Percentiles rank a stretch among this genome's conserved stretches.
Conservation (phyloP, 2,329 filamentous ascomycete species). For the Trichoderma sp. region DNA sequence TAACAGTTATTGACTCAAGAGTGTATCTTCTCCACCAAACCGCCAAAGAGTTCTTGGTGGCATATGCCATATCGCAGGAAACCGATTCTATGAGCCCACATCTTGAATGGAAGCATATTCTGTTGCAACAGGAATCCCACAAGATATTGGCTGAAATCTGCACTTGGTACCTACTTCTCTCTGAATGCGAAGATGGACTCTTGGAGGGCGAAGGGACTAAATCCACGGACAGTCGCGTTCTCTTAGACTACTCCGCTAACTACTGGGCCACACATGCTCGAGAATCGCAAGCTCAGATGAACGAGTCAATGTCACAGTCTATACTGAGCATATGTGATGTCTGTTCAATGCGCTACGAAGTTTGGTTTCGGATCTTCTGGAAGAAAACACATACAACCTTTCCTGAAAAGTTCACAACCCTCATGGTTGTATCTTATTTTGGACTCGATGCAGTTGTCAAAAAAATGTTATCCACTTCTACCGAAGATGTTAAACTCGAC, state of each 20-base stretch:
- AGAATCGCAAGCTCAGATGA: background rate
- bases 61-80: background rate
- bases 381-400: background rate
- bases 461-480: accelerated
- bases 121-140: constrained; percentile 14
- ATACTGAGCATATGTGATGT: background rate
- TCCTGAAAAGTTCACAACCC: background rate
- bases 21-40: constrained; percentile 28
- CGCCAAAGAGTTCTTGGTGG: constrained; percentile 25
- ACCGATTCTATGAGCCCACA: background rate
- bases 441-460: background rate
- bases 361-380: constrained; percentile 1
- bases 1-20: constrained; percentile 20
- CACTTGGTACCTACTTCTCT: constrained; percentile 14
- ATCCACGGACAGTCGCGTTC: background rate
- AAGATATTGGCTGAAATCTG: constrained; percentile 22
- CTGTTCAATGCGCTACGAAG: background rate
- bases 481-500: background rate
- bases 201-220: background rate
- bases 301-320: background rate
- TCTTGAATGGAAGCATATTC: constrained; percentile 17
- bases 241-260: constrained; percentile 21
- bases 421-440: constrained; percentile 11
- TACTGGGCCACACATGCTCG: constrained; percentile 21
- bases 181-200: background rate